phyloP scores from a whole-genome alignment of 2,329 filamentous ascomycete genomes.

The Ceratocystis destructans region DNA sequence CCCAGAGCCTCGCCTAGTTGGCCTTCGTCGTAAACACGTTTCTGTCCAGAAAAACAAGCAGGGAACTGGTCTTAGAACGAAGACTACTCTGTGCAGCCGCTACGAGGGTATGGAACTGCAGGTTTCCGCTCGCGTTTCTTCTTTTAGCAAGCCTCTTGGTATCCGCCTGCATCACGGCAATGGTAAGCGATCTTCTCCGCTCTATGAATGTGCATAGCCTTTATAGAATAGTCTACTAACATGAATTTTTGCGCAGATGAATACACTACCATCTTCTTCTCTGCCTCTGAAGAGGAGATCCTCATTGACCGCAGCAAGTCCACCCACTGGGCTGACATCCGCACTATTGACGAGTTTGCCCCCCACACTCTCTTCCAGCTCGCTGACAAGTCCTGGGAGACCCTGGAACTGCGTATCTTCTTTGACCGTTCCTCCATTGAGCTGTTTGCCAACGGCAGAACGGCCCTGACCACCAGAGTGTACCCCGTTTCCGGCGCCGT shows the following conservation, averaged over 20 bases:
- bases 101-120: slow-evolving; percentile 13
- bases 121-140: slow-evolving; percentile 5
- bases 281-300: slow-evolving; percentile 18
- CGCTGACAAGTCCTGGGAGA: slow-evolving; percentile 18
- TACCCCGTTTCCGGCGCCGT: slow-evolving; percentile 20
- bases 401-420: slow-evolving; percentile 20
- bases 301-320: slow-evolving; percentile 20
- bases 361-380: slow-evolving; percentile 18
- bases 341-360: slow-evolving; percentile 14
- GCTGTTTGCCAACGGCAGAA: slow-evolving; percentile 21
- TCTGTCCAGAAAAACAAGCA: slow-evolving; percentile 9
- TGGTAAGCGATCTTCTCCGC: slow-evolving; percentile 1
- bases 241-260: slow-evolving; percentile 10
- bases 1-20: slow-evolving; percentile 8
- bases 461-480: slow-evolving; percentile 21
- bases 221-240: not conserved
- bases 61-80: slow-evolving; percentile 17
- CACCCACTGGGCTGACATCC: slow-evolving; percentile 16
- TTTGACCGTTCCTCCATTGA: slow-evolving; percentile 22
- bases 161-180: slow-evolving; percentile 16
- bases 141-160: slow-evolving; percentile 12
- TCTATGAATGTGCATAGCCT: no score
- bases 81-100: slow-evolving; percentile 13
- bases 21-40: slow-evolving; percentile 14
- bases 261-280: slow-evolving; percentile 20